These are phyloP conservation scores for Cenococcum geophilum DNA, from an alignment of 495 filamentous ascomycete genomes.

Conservation along the genomic window DNA sequence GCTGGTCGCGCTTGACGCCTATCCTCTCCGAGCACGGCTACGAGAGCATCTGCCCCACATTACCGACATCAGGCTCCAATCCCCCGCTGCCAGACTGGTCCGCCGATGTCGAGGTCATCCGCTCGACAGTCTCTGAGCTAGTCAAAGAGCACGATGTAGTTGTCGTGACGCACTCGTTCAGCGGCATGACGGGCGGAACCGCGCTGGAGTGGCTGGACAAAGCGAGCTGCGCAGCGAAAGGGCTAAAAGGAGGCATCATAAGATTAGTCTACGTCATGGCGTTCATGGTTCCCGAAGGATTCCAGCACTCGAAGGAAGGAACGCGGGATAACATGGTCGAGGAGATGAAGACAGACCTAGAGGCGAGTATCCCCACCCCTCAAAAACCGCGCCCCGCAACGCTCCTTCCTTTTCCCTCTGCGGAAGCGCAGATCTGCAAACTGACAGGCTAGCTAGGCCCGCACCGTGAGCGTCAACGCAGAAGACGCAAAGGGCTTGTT, in stretches of 20 bases:
- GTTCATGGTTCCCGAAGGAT: constrained; percentile 19
- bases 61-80: constrained; percentile 42
- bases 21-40: constrained; percentile 38
- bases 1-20: constrained; percentile 36
- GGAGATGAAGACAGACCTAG: constrained; percentile 3
- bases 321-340: constrained; percentile 7
- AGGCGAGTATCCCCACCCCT: too few relatives aligned
- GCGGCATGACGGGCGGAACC: constrained; percentile 40
- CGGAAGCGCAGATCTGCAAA: too few relatives aligned
- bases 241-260: constrained; percentile 40
- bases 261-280: constrained; percentile 18
- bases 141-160: constrained; percentile 39
- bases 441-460: background rate
- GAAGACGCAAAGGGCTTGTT: constrained; percentile 15
- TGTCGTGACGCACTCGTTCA: constrained; percentile 43
- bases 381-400: too few relatives aligned
- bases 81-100: constrained; percentile 31
- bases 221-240: constrained; percentile 30
- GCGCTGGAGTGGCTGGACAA: constrained; percentile 43
- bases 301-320: constrained; percentile 4
- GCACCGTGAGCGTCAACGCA: background rate
- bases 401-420: too few relatives aligned
- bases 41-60: constrained; percentile 36
- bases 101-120: constrained; percentile 36
- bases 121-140: constrained; percentile 25